These are phyloP conservation scores for Talaromyces sp. DNA, from an alignment of 2,329 filamentous ascomycete species.

Conservation along the genomic window DNA sequence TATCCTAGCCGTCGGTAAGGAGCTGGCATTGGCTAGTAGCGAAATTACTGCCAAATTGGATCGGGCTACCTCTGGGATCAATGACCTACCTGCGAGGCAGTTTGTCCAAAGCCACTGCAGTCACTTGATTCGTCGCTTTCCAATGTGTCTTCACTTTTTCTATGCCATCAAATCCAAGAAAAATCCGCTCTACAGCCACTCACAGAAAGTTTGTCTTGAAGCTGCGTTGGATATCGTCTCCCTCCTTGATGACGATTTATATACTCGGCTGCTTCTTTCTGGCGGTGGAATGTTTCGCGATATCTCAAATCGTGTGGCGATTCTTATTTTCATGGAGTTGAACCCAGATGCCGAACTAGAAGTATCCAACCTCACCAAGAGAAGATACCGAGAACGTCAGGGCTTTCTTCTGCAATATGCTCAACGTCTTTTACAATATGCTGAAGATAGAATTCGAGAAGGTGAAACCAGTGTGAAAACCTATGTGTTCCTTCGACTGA, in stretches of 20 bases:
- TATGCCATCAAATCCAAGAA: constrained; percentile 25
- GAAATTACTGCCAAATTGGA: neutral
- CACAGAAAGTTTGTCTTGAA: constrained; percentile 27
- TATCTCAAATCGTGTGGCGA: constrained; percentile 24
- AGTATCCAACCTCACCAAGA: constrained; percentile 17
- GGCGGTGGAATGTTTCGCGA: constrained; percentile 32
- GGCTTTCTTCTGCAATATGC: constrained; percentile 22
- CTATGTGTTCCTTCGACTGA: constrained; percentile 29
- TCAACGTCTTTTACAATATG: constrained; percentile 21
- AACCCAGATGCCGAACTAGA: constrained; percentile 14
- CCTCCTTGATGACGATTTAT: constrained; percentile 25
- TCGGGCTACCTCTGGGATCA: neutral
- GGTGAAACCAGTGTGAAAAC: constrained; percentile 34
- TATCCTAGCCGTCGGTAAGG: constrained; percentile 21
- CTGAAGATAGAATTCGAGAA: constrained; percentile 25
- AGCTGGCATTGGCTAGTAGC: constrained; percentile 19
- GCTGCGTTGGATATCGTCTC: constrained; percentile 26
- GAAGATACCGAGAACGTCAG: constrained; percentile 16
- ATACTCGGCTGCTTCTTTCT: constrained; percentile 23
- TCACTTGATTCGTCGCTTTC: constrained; percentile 24
- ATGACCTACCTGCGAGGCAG: neutral
- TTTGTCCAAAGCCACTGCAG: constrained; percentile 22
- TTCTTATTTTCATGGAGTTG: constrained; percentile 24
- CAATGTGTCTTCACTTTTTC: constrained; percentile 22
- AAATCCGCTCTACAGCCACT: constrained; percentile 27